phyloP scores from a whole-genome alignment of 768 basidiomycete genomes.

The Xerocomus brunneocitrinus region DNA sequence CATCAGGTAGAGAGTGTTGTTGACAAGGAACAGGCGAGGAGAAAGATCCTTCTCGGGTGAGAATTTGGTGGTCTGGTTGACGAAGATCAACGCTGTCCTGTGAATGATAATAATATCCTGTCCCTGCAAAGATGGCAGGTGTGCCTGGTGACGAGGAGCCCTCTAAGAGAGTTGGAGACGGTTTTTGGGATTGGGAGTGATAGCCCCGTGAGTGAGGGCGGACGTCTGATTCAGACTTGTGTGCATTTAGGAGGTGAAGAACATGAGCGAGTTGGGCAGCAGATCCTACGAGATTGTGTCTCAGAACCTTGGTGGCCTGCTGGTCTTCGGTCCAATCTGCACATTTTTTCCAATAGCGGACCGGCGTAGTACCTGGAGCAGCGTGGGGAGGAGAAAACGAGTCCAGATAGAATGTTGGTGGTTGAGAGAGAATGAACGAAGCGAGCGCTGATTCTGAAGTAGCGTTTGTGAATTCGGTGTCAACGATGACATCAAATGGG shows the following conservation, averaged over 20 bases:
- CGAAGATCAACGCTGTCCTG: constrained; percentile 17
- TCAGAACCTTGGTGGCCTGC: constrained; percentile 60
- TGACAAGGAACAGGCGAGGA: constrained; percentile 17
- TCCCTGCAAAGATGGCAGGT: constrained; percentile 27
- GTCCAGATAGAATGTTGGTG: constrained; percentile 70
- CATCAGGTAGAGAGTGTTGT: constrained; percentile 9
- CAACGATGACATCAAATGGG: constrained; percentile 58
- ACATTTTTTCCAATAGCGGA: constrained; percentile 57
- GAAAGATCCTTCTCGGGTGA: constrained; percentile 29
- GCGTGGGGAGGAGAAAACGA: constrained; percentile 31
- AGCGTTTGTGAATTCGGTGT: constrained; percentile 52
- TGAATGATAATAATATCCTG: constrained; percentile 30
- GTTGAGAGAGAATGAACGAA: constrained; percentile 58
- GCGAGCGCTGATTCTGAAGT: constrained; percentile 55
- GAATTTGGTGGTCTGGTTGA: constrained; percentile 15
- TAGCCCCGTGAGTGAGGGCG: constrained; percentile 36
- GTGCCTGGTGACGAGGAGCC: constrained; percentile 35
- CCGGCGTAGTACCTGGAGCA: constrained; percentile 25
- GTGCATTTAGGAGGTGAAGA: constrained; percentile 42
- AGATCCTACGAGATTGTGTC: constrained; percentile 63
- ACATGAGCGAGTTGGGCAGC: constrained; percentile 56
- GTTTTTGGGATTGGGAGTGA: constrained; percentile 24
- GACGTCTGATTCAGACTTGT: constrained; percentile 31
- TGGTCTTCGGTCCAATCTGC: constrained; percentile 74
- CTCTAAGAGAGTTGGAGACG: constrained; percentile 33